These are phyloP conservation scores for Microascus cirrosus DNA, from an alignment of 2,329 filamentous ascomycete genomes.

Conservation along the genomic window DNA sequence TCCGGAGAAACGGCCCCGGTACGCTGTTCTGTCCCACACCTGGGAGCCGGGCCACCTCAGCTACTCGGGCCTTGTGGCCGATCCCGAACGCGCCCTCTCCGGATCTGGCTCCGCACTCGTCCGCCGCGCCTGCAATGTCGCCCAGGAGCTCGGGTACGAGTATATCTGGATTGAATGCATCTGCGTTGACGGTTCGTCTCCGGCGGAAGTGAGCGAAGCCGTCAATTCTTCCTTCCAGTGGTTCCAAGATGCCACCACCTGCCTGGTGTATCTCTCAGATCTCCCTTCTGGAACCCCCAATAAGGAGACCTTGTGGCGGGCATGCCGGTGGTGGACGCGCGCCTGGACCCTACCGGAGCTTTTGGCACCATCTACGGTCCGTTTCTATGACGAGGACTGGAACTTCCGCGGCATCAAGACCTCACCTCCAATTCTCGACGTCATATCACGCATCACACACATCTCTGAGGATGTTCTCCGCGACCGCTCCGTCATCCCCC, in stretches of 20 bases:
- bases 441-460: slow-evolving; percentile 11
- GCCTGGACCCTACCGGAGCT: slow-evolving; percentile 19
- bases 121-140: slow-evolving; percentile 8
- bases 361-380: slow-evolving; percentile 15
- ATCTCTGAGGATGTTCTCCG: slow-evolving; percentile 11
- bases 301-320: background rate
- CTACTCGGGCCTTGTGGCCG: slow-evolving; percentile 10
- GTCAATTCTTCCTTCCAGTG: slow-evolving; percentile 15
- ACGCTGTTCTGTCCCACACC: slow-evolving; percentile 16
- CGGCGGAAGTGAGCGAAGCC: slow-evolving; percentile 14
- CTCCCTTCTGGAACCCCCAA: slow-evolving; percentile 8
- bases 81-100: background rate
- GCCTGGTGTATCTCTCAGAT: slow-evolving; percentile 14
- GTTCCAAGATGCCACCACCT: slow-evolving; percentile 13
- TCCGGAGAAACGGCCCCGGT: slow-evolving; percentile 10
- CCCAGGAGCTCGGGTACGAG: slow-evolving; percentile 9
- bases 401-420: slow-evolving; percentile 13
- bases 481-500: slow-evolving; percentile 1
- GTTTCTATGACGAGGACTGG: slow-evolving; percentile 17
- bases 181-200: slow-evolving; percentile 16
- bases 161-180: slow-evolving; percentile 17
- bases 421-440: slow-evolving; percentile 8
- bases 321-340: slow-evolving; percentile 12
- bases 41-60: slow-evolving; percentile 16
- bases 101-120: slow-evolving; percentile 10